A percentile compares a stretch with the other conserved stretches of the same genome.
Evolutionary conservation across 495 filamentous ascomycete genomes (phyloP).

Genomic region (Neurospora sp.): DNA sequence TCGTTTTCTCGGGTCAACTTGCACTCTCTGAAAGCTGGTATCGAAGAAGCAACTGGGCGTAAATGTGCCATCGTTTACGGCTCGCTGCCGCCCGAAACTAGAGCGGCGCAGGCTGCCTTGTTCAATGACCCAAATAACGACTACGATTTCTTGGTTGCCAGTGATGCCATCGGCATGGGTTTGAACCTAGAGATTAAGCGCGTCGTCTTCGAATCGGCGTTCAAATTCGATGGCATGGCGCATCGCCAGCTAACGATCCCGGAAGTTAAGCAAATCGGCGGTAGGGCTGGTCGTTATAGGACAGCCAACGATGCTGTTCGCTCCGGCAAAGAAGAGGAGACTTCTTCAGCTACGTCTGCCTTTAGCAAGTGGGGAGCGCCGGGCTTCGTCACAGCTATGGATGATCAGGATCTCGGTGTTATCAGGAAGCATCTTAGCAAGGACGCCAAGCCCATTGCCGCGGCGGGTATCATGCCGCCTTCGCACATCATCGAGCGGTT

Average conservation of each 20-base stretch:
- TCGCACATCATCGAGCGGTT: constrained; percentile 56
- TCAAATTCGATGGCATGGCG: constrained; percentile 51
- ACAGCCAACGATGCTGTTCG: constrained; percentile 47
- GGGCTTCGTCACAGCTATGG: constrained; percentile 74
- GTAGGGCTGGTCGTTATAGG: constrained; percentile 82
- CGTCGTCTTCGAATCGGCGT: constrained; percentile 69
- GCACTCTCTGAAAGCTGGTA: constrained; percentile 65
- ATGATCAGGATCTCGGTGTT: constrained; percentile 53
- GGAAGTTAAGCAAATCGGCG: constrained; percentile 89
- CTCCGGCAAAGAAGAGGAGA: constrained; percentile 1
- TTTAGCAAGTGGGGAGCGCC: constrained; percentile 24
- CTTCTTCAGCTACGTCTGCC: constrained; percentile 28
- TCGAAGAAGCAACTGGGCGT: constrained; percentile 63
- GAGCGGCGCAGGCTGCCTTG: constrained; percentile 77
- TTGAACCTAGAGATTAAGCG: constrained; percentile 90
- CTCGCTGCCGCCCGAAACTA: constrained; percentile 79
- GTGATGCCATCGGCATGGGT: constrained; percentile 97
- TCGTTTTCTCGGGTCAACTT: constrained; percentile 73
- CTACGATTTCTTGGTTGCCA: constrained; percentile 88
- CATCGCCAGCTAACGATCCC: constrained; percentile 49
- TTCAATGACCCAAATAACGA: constrained; percentile 94
- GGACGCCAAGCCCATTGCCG: constrained; percentile 53
- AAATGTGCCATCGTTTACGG: constrained; percentile 92
- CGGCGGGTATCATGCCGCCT: constrained; percentile 69
- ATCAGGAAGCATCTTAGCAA: constrained; percentile 51